Evolutionary conservation across 2,329 filamentous ascomycete species (phyloP), one percentile per base, ranked within the genome.

Genomic region (Acrocalymma vagum): DNA sequence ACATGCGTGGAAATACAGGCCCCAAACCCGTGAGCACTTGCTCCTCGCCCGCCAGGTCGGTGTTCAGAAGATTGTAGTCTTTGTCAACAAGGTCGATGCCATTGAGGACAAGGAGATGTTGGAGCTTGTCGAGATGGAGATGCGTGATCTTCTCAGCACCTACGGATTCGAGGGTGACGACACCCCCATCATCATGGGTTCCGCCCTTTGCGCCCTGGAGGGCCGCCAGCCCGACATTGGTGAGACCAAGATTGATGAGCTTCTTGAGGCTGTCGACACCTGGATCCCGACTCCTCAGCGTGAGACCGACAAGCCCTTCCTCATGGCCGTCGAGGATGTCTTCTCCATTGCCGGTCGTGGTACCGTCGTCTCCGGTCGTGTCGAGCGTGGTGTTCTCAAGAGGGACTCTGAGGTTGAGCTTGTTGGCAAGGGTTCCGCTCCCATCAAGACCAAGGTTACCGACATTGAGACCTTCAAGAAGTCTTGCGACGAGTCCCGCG

Each of bases 381-480:
- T 99, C 47, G 92, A 97, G 85, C 93, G 94, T 71, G 94, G 94
- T 78, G 74, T 84, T 42, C 78, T 99, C 67, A 97, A 96, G 88
- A 90, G 85, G 76, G 94, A 99, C 72, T 81, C 86, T 53, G 94
- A 99, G 69, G 85, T 99, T 57, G 94, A 99, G 81, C 83, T 99
- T 53, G 83, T 99, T 48, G 94, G 94, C 71, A 95, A 94, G 80
- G 85, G 86, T 58, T 74, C 77, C 42, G 81, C 85, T 29, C 77
- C 90, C 57, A 89, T 97, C 81, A 96, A 95, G 85, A 97, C 94
- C 74, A 97, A 96, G 82, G 93, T 99, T 55, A 99, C 94, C 67
- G 95, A 99, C 69, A 97, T 99, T 60, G 94, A 99, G 81, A 99
- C 93, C 56, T 99, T 99, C 83, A 96, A 97, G 84, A 99, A 99